These are phyloP conservation scores for Kwoniella mangroviensis DNA, from an alignment of 768 basidiomycete species.

Conservation along the genomic window DNA sequence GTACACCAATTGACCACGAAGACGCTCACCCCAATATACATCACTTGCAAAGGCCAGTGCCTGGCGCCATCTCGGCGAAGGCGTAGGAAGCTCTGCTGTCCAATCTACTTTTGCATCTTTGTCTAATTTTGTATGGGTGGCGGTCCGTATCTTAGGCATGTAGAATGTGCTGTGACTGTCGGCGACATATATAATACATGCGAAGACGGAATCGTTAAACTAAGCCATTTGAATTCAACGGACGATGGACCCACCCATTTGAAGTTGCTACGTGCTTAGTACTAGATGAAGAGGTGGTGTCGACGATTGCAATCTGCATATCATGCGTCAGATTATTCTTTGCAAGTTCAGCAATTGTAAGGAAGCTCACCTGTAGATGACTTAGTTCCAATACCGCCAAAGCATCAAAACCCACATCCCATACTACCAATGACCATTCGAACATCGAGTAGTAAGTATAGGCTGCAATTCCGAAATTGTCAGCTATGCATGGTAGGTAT, in stretches of 20 bases:
- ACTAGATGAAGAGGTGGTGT: conserved; percentile 6
- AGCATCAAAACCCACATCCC: conserved; percentile 55
- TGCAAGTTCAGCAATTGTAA: too few relatives aligned
- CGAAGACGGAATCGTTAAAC: conserved; percentile 3
- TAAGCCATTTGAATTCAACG: neutral
- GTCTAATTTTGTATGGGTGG: neutral
- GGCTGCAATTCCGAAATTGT: conserved; percentile 60
- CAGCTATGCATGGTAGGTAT: conserved; percentile 4
- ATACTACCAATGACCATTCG: conserved; percentile 68
- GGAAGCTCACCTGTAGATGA: conserved; percentile 34
- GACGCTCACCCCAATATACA: conserved; percentile 49
- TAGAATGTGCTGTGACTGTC: neutral
- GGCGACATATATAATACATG: conserved; percentile 11
- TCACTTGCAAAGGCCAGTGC: conserved; percentile 47
- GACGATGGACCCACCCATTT: conserved; percentile 20
- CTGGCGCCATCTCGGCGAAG: conserved; percentile 10
- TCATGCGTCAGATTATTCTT: too few relatives aligned
- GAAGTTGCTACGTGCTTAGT: neutral
- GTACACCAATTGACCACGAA: neutral
- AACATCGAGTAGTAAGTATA: conserved; percentile 85
- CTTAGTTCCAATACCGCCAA: conserved; percentile 37
- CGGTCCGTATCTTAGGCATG: neutral
- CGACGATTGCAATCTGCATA: conserved; percentile 32
- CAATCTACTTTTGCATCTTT: conserved; percentile 5
- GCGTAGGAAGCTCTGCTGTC: neutral